Evolutionary conservation across 768 basidiomycete genomes (phyloP).

Genomic region (Chalciporus sphaerocephalus): DNA sequence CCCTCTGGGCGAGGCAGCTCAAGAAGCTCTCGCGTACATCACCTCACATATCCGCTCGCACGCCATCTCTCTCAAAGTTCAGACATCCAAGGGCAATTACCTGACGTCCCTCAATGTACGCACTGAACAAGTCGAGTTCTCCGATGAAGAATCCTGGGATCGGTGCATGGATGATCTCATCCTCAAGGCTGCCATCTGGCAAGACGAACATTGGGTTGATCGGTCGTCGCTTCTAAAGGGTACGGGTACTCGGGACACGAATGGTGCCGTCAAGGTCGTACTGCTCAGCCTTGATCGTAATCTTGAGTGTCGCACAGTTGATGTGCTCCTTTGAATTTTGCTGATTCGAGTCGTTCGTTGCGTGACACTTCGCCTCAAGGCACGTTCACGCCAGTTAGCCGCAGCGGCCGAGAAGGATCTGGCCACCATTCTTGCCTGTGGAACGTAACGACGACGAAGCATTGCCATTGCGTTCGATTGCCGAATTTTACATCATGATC

Average conservation of each 20-base stretch:
- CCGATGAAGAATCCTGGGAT: slow-evolving; percentile 45
- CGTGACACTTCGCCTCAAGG: slow-evolving; percentile 79
- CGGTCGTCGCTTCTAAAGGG: slow-evolving; percentile 65
- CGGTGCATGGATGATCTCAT: slow-evolving; percentile 95
- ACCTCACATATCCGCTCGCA: slow-evolving; percentile 72
- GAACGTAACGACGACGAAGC: slow-evolving; percentile 16
- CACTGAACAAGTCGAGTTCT: slow-evolving; percentile 78
- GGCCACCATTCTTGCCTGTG: slow-evolving; percentile 55
- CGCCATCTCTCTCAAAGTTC: slow-evolving; percentile 79
- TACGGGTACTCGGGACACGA: slow-evolving; percentile 34
- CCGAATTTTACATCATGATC: background rate
- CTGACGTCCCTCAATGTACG: slow-evolving; percentile 77
- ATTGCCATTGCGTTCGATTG: slow-evolving; percentile 1
- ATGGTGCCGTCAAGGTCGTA: slow-evolving; percentile 72
- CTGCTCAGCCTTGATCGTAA: slow-evolving; percentile 91
- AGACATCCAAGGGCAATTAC: slow-evolving; percentile 94
- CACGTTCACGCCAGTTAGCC: slow-evolving; percentile 78
- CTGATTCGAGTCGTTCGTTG: slow-evolving; percentile 8
- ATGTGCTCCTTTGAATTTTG: slow-evolving; percentile 10
- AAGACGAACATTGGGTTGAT: slow-evolving; percentile 88
- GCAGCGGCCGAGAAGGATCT: slow-evolving; percentile 86
- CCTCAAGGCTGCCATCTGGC: slow-evolving; percentile 88
- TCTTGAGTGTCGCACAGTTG: slow-evolving; percentile 45
- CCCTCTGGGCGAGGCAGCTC: slow-evolving; percentile 71
- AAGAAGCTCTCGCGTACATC: slow-evolving; percentile 69